A percentile compares a stretch with the other conserved stretches of the same genome.
Conservation (phyloP, 2,329 filamentous ascomycete genomes). For the Arthrobotrys sinensis region DNA sequence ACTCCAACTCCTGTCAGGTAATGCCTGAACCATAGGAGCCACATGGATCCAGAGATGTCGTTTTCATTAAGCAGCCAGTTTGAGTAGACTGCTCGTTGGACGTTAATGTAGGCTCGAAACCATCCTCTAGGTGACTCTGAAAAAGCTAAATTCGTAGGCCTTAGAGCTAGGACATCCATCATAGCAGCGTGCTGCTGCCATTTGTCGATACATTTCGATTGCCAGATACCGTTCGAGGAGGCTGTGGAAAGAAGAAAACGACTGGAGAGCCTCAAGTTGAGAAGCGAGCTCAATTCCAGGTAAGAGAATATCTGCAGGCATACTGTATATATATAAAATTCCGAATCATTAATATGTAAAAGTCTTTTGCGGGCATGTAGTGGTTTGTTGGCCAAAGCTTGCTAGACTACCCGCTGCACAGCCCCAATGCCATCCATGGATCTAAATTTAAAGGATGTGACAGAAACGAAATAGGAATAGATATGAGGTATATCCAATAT, state of each 20-base stretch:
- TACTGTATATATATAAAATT: constrained; percentile 51
- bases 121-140: constrained; percentile 60
- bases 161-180: constrained; percentile 57
- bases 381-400: constrained; percentile 59
- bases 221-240: constrained; percentile 58
- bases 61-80: constrained; percentile 58
- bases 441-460: constrained; percentile 58
- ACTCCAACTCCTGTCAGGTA: constrained; percentile 56
- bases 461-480: constrained; percentile 60
- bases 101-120: constrained; percentile 53
- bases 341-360: constrained; percentile 49
- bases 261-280: constrained; percentile 56
- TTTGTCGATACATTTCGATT: constrained; percentile 54
- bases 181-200: constrained; percentile 56
- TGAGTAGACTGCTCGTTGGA: constrained; percentile 57
- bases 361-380: constrained; percentile 22
- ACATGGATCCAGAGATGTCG: constrained; percentile 58
- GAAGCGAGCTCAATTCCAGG: constrained; percentile 58
- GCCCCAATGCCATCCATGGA: constrained; percentile 59
- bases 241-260: constrained; percentile 47
- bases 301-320: constrained; percentile 60
- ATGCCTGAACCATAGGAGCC: constrained; percentile 59
- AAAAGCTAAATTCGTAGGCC: constrained; percentile 59
- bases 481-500: constrained; percentile 51
- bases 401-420: constrained; percentile 61